A percentile compares a stretch with the other conserved stretches of the same genome.
Evolutionary conservation across 495 filamentous ascomycete species (phyloP).

Genomic region (Neurospora cerealis): DNA sequence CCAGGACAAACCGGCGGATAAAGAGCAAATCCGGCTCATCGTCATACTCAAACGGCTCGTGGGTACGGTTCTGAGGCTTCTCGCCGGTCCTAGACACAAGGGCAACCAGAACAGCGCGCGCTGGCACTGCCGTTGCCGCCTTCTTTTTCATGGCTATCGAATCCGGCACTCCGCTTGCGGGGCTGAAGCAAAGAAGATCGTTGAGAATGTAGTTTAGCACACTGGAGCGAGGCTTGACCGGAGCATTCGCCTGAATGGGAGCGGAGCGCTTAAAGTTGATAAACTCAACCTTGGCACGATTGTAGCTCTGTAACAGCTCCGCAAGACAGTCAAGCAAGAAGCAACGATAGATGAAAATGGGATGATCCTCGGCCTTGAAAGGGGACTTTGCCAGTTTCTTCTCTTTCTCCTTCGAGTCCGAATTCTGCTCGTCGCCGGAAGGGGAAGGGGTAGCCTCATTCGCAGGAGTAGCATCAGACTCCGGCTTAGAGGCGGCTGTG

Average conservation of each 20-base stretch:
- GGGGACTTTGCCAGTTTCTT: slow-evolving; percentile 64
- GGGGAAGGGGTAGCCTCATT: slow-evolving; percentile 15
- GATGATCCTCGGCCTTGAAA: slow-evolving; percentile 89
- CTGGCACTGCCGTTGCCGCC: slow-evolving; percentile 69
- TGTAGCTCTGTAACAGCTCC: slow-evolving; percentile 88
- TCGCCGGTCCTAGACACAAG: slow-evolving; percentile 84
- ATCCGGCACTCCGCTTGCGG: slow-evolving; percentile 58
- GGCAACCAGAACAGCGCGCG: slow-evolving; percentile 73
- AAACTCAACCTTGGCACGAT: slow-evolving; percentile 91
- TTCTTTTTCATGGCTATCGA: slow-evolving; percentile 72
- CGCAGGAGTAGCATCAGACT: slow-evolving; percentile 25
- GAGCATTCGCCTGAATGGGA: slow-evolving; percentile 66
- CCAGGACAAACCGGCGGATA: slow-evolving; percentile 87
- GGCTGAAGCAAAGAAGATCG: slow-evolving; percentile 69
- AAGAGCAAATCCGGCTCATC: slow-evolving; percentile 85
- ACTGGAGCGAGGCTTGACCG: slow-evolving; percentile 86
- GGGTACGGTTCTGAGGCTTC: slow-evolving; percentile 39
- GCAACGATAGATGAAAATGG: slow-evolving; percentile 92
- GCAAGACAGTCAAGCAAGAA: slow-evolving; percentile 90
- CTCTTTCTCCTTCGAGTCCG: slow-evolving; percentile 31
- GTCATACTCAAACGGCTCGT: slow-evolving; percentile 50
- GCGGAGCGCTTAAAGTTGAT: slow-evolving; percentile 94
- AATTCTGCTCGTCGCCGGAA: slow-evolving; percentile 12
- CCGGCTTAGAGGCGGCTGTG: slow-evolving; percentile 18
- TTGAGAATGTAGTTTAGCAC: slow-evolving; percentile 90